Evolutionary conservation across 1,284 basidiomycete genomes (phyloP).

Genomic region (Cystobasidiaceae sp.): DNA sequence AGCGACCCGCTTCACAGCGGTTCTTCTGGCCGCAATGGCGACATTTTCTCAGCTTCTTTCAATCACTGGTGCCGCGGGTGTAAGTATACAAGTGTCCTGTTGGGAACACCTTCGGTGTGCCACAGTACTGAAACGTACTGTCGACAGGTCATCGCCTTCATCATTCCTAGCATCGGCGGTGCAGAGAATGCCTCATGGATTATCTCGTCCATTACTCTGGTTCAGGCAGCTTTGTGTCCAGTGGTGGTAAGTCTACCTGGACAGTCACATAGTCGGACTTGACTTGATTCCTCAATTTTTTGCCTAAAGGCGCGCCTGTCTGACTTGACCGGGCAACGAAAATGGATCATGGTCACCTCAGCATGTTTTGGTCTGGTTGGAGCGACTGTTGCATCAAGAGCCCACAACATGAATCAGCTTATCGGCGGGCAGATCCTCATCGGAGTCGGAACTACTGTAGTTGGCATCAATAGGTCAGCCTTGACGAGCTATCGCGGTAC

Average conservation of each 20-base stretch:
- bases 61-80: neutral
- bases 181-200: neutral
- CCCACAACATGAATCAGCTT: neutral
- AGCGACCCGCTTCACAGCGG: neutral
- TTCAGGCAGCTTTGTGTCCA: neutral
- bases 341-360: neutral
- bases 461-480: neutral
- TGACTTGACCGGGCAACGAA: neutral
- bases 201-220: neutral
- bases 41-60: neutral
- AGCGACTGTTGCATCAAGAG: neutral
- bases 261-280: neutral
- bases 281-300: neutral
- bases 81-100: neutral
- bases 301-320: neutral
- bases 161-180: neutral
- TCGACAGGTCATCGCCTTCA: neutral
- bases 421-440: neutral
- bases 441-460: neutral
- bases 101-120: neutral
- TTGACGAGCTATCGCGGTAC: no score
- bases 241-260: neutral
- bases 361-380: neutral
- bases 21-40: neutral
- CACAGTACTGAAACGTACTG: neutral